phyloP scores from a whole-genome alignment of 2,329 filamentous ascomycete species.

The Lasiodiplodia sp. region DNA sequence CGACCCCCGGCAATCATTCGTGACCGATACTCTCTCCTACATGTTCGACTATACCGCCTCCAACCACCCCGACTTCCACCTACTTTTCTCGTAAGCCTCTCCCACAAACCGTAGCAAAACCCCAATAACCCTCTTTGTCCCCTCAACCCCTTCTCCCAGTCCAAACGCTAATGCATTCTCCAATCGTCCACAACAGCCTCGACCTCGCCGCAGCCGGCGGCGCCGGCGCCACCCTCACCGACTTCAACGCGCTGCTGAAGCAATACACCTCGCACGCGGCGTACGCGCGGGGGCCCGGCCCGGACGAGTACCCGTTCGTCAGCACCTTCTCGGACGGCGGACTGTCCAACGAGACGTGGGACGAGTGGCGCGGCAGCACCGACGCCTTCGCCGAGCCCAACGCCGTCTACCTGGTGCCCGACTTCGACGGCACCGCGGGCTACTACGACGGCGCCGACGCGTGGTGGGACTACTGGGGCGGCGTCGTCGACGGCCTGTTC shows the following conservation, averaged over 20 bases:
- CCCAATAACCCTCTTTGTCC: too few species aligned
- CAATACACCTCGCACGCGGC: conserved; percentile 5
- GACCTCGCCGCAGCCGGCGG: conserved; percentile 10
- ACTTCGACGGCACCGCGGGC: conserved; percentile 36
- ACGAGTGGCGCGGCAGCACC: conserved; percentile 34
- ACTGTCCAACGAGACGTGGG: conserved; percentile 37
- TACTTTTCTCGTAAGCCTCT: conserved; percentile 15
- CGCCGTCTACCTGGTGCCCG: conserved; percentile 44
- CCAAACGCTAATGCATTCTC: background rate
- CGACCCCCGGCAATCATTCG: conserved; percentile 9
- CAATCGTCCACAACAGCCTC: background rate
- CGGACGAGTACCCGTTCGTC: conserved; percentile 41
- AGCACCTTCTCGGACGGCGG: conserved; percentile 41
- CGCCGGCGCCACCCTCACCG: conserved; percentile 10
- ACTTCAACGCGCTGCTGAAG: conserved; percentile 8
- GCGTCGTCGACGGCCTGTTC: conserved; percentile 46
- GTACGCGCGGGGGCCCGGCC: conserved; percentile 28
- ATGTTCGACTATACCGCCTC: background rate
- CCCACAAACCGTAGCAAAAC: background rate
- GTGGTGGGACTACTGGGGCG: conserved; percentile 43
- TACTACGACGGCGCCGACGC: conserved; percentile 42
- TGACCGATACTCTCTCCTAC: conserved; percentile 2
- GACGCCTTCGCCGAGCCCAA: background rate
- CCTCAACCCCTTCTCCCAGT: background rate
- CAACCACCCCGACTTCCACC: background rate